Base-by-base conservation (phyloP, 768 basidiomycete genomes). In the Boletus rubescentipes region DNA sequence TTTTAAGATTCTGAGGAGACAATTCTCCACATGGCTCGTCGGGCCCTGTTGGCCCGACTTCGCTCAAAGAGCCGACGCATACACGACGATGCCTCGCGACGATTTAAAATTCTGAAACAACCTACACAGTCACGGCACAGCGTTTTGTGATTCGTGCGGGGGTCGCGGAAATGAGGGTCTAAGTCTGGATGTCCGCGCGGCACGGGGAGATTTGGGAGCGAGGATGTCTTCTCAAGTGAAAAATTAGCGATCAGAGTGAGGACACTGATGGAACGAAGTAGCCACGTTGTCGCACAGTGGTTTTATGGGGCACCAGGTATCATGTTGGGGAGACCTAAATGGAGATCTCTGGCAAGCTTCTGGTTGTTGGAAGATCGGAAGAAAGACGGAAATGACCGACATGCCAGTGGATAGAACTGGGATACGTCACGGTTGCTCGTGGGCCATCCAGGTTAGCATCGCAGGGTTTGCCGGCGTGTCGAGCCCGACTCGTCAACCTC, bases 91-190 rank as follows among this genome's bases (percentile, higher is more conserved):
- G 32, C 21, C n/a, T 47, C 20, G 10, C 14, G n/a, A 42, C 15
- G 21, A 31, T 47, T 41, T 20, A 23, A 32, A 32, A 32, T 41
- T 45, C 36, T 59, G 58, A 59, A 59, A 60, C 15, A n/a, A 36
- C 12, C 10, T 35, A 29, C 38, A 21, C 26, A 16, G 30, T 38
- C 30, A 32, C 26, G 9, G 20, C 41, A 47, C 34, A 39, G 49
- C 26, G 34, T 32, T 57, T 57, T 21, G 46, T 48, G 38, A 48
- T 52, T 37, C 18, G 32, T 30, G 39, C 36, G 41, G 42, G 18
- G 34, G 54, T 45, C 46, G 36, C 46, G 31, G 57, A 48, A 49
- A 45, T 39, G 37, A 43, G 35, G 11, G 9, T 39, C 32, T 21
- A 20, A 30, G 15, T 5, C 18, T 26, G 29, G 20, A 26, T 2